A percentile compares a stretch with the other conserved stretches of the same genome.
These are phyloP conservation scores for Colletotrichum ledebouriae DNA, from an alignment of 2,329 filamentous ascomycete species.

Conservation along the genomic window DNA sequence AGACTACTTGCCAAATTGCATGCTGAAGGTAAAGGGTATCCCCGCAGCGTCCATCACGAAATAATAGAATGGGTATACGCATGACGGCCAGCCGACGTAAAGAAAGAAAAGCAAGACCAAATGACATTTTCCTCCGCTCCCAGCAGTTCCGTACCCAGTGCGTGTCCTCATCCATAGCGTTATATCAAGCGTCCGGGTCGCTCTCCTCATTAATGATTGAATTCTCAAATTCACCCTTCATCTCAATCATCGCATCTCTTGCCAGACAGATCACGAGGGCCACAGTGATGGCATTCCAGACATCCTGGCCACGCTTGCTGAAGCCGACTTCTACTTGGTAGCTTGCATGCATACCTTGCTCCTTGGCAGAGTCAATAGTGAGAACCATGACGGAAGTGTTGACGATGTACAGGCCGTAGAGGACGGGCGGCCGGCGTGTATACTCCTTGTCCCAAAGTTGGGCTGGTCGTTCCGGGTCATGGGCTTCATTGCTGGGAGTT, in stretches of 20 bases:
- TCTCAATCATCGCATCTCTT: slow-evolving; percentile 54
- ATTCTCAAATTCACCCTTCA: slow-evolving; percentile 53
- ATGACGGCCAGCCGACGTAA: slow-evolving; percentile 9
- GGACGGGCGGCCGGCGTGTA: slow-evolving; percentile 52
- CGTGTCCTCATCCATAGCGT: slow-evolving; percentile 5
- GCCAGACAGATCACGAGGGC: slow-evolving; percentile 57
- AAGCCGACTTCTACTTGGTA: slow-evolving; percentile 60
- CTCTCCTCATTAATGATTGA: slow-evolving; percentile 49
- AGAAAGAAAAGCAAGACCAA: slow-evolving; percentile 1
- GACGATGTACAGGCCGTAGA: slow-evolving; percentile 60
- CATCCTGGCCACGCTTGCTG: slow-evolving; percentile 54
- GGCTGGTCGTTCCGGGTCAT: background rate
- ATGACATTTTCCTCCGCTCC: background rate
- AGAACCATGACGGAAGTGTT: slow-evolving; percentile 56
- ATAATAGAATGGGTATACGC: slow-evolving; percentile 35
- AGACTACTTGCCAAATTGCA: background rate
- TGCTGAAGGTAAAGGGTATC: slow-evolving; percentile 21
- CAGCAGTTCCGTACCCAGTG: background rate
- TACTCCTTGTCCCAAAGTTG: background rate
- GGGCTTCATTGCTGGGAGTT: background rate
- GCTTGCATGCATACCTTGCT: slow-evolving; percentile 53
- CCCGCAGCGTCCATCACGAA: slow-evolving; percentile 19
- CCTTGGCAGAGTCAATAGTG: slow-evolving; percentile 55
- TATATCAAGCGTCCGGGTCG: slow-evolving; percentile 54
- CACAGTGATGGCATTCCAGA: slow-evolving; percentile 61